A percentile compares a stretch with the other conserved stretches of the same genome.
Conservation (phyloP, 257 asterid genomes). For the Coffea canephora region DNA sequence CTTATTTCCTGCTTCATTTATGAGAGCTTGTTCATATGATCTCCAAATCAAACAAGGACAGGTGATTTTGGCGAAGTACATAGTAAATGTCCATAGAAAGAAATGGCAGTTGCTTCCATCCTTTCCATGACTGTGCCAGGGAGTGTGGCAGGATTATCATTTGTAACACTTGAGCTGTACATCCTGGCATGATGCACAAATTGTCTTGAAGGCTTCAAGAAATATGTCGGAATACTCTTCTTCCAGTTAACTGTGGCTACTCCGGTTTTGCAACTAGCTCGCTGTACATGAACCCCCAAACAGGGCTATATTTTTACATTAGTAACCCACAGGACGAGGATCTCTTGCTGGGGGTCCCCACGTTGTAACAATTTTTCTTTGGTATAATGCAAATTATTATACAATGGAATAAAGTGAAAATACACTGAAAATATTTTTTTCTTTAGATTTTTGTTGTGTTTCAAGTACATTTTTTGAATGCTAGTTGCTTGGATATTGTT, state of each 20-base stretch:
- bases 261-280: not conserved
- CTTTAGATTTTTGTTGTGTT: not conserved
- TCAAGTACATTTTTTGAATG: not conserved
- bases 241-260: not conserved
- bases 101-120: not conserved
- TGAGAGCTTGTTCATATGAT: slow-evolving; percentile 1
- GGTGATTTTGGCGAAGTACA: not conserved
- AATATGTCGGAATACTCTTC: not conserved
- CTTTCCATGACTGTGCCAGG: not conserved
- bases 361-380: not conserved
- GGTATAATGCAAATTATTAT: not conserved
- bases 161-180: not conserved
- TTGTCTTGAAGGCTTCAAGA: not conserved
- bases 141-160: not conserved
- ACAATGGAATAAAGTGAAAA: no score
- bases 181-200: not conserved
- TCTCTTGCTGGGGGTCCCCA: not conserved
- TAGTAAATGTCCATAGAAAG: not conserved
- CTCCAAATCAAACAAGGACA: not conserved
- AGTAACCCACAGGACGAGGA: not conserved
- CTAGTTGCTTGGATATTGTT: not conserved
- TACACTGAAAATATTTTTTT: not conserved
- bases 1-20: not conserved
- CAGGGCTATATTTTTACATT: not conserved
- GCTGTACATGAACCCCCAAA: no score